Conservation (phyloP, 2,329 filamentous ascomycete genomes). For the Xylariales sp. region DNA sequence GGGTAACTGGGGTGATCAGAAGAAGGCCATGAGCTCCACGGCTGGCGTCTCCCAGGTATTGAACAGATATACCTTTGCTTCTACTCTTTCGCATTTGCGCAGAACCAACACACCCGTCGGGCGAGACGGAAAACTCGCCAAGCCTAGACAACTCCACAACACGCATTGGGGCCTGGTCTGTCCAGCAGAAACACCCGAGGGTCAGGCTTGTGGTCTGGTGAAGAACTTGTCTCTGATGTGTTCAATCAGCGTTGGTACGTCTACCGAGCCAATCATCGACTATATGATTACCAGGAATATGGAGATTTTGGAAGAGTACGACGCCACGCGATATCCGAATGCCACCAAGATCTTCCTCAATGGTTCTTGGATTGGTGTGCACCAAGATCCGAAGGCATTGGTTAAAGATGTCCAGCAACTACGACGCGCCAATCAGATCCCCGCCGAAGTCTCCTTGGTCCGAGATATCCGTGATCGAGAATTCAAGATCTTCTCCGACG, state of each 20-base stretch:
- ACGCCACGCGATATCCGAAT: constrained; percentile 76
- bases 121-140: constrained; percentile 95
- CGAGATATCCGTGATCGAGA: constrained; percentile 95
- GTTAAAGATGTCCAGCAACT: constrained; percentile 74
- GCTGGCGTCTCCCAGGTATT: constrained; percentile 97
- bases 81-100: constrained; percentile 91
- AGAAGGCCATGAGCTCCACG: constrained; percentile 92
- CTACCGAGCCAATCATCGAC: constrained; percentile 82
- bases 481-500: constrained; percentile 98
- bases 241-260: constrained; percentile 92
- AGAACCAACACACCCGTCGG: constrained; percentile 97
- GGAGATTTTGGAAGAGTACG: constrained; percentile 95
- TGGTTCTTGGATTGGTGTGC: constrained; percentile 95
- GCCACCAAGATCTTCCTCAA: constrained; percentile 98
- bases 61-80: constrained; percentile 96
- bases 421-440: constrained; percentile 76
- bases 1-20: constrained; percentile 99
- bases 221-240: constrained; percentile 99
- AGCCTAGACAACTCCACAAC: constrained; percentile 95
- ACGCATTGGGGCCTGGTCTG: constrained; percentile 98
- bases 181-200: constrained; percentile 95
- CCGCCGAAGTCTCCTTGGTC: constrained; percentile 89
- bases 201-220: constrained; percentile 95
- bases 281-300: constrained; percentile 96
- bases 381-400: constrained; percentile 81